Percentiles rank a stretch among this genome's conserved stretches.
These are phyloP conservation scores for Periconia sp. DNA, from an alignment of 2,329 filamentous ascomycete species.

Conservation along the genomic window DNA sequence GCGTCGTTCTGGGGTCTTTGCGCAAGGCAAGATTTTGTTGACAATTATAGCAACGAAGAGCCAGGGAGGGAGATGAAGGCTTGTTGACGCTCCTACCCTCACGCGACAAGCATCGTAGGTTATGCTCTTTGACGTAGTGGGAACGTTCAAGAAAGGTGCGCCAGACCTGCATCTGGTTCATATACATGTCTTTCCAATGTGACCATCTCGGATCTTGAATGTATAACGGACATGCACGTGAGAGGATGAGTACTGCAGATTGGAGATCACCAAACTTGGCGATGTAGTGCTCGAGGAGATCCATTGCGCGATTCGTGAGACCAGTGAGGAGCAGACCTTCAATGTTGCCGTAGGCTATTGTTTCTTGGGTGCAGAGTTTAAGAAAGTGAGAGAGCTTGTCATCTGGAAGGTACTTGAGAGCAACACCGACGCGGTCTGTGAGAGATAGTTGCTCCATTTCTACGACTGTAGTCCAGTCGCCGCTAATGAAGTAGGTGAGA, in stretches of 20 bases:
- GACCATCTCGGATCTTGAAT: slow-evolving; percentile 77
- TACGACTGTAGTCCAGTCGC: slow-evolving; percentile 76
- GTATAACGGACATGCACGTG: slow-evolving; percentile 76
- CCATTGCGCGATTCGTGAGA: slow-evolving; percentile 73
- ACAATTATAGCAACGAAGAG: slow-evolving; percentile 79
- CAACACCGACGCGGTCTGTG: slow-evolving; percentile 75
- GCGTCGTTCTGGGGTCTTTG: slow-evolving; percentile 29
- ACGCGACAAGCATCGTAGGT: slow-evolving; percentile 68
- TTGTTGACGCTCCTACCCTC: slow-evolving; percentile 69
- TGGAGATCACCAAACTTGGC: slow-evolving; percentile 79
- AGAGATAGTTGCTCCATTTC: slow-evolving; percentile 76
- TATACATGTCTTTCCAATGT: slow-evolving; percentile 78
- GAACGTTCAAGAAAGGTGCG: slow-evolving; percentile 74
- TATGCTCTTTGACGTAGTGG: slow-evolving; percentile 79
- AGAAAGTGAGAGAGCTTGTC: slow-evolving; percentile 52
- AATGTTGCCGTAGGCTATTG: slow-evolving; percentile 71
- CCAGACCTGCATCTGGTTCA: slow-evolving; percentile 74
- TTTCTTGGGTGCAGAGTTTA: slow-evolving; percentile 61
- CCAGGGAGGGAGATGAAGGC: slow-evolving; percentile 69
- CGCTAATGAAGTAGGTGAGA: slow-evolving; percentile 76
- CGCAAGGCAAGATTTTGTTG: slow-evolving; percentile 59
- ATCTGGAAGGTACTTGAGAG: slow-evolving; percentile 72
- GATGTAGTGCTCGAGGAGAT: slow-evolving; percentile 78
- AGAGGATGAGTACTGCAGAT: slow-evolving; percentile 76
- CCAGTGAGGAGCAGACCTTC: slow-evolving; percentile 81